phyloP scores from a whole-genome alignment of 495 filamentous ascomycete species.

The Glarea lozoyensis region DNA sequence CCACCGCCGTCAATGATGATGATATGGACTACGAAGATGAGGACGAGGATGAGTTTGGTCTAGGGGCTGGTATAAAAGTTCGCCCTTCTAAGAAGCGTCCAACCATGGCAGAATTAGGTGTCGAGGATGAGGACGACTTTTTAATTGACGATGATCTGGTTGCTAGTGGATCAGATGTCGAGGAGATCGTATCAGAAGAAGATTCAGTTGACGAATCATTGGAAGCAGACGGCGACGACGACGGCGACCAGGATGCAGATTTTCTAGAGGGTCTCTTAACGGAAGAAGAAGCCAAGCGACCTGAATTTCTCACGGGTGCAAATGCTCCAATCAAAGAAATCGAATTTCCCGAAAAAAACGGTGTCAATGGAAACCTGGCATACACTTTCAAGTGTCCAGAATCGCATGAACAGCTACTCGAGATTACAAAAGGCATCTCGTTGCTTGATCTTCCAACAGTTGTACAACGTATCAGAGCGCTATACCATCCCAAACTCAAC shows the following conservation, averaged over 20 bases:
- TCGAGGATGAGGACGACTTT: constrained; percentile 92
- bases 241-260: constrained; percentile 56
- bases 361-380: constrained; percentile 38
- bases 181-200: constrained; percentile 37
- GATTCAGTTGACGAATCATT: constrained; percentile 45
- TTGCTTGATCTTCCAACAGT: constrained; percentile 61
- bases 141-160: constrained; percentile 80
- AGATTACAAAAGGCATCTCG: constrained; percentile 49
- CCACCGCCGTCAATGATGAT: constrained; percentile 14
- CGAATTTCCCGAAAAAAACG: constrained; percentile 14
- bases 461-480: constrained; percentile 78
- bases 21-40: constrained; percentile 23
- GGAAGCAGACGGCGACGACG: constrained; percentile 38
- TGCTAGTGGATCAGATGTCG: constrained; percentile 54
- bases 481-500: constrained; percentile 82
- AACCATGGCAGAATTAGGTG: constrained; percentile 35
- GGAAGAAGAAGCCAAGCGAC: constrained; percentile 37
- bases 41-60: constrained; percentile 31
- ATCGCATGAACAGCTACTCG: constrained; percentile 62
- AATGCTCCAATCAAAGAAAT: constrained; percentile 16
- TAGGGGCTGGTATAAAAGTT: constrained; percentile 45
- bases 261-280: constrained; percentile 57
- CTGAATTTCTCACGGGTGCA: constrained; percentile 30
- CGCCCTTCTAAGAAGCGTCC: too few species aligned
- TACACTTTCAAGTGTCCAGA: constrained; percentile 81